A percentile compares a stretch with the other conserved stretches of the same genome.
These are phyloP conservation scores for Trichoderma brevicompactum DNA, from an alignment of 2,329 filamentous ascomycete species.

Conservation along the genomic window DNA sequence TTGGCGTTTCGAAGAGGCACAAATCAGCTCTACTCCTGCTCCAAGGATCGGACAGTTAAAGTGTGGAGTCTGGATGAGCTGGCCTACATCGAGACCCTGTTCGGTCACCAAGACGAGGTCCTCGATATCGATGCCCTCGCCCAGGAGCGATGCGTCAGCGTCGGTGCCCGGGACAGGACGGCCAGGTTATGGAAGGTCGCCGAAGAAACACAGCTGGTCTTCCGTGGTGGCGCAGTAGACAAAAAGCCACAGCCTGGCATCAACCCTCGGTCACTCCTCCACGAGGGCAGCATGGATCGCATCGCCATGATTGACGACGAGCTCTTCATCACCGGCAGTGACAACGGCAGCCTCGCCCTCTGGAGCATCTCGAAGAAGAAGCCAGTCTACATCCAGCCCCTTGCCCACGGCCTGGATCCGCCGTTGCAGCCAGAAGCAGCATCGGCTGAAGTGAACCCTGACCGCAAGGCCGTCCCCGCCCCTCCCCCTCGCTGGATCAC, in stretches of 20 bases:
- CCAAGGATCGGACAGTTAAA: conserved; percentile 91
- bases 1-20: conserved; percentile 84
- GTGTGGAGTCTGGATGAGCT: conserved; percentile 92
- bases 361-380: conserved; percentile 97
- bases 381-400: conserved; percentile 75
- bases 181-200: conserved; percentile 94
- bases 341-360: conserved; percentile 83
- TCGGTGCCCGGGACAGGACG: conserved; percentile 88
- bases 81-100: conserved; percentile 93
- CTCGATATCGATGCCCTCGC: conserved; percentile 81
- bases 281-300: conserved; percentile 87
- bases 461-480: conserved; percentile 61
- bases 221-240: conserved; percentile 76
- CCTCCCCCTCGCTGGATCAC: conserved; percentile 87
- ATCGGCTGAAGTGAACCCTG: conserved; percentile 72
- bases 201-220: conserved; percentile 94
- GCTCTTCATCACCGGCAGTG: conserved; percentile 89
- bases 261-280: conserved; percentile 59
- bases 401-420: conserved; percentile 85
- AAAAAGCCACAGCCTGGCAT: conserved; percentile 52
- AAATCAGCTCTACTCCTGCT: conserved; percentile 90
- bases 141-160: conserved; percentile 86
- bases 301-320: conserved; percentile 87
- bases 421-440: conserved; percentile 68
- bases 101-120: conserved; percentile 92